Base-by-base conservation (phyloP, 75 land plant species). In the Pinus tabuliformis region DNA sequence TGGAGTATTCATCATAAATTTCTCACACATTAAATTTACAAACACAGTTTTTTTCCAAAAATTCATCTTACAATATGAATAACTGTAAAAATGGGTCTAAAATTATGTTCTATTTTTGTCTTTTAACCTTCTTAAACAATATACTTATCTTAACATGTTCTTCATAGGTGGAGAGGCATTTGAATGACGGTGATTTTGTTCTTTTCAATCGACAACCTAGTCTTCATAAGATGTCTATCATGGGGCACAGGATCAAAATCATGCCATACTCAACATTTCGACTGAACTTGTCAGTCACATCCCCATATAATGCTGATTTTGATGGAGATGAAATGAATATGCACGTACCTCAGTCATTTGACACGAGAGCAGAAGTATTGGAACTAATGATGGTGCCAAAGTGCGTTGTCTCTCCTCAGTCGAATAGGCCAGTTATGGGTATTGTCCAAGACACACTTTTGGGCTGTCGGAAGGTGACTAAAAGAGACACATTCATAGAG, bases 321-420 rank as follows among this genome's bases (percentile, higher is more conserved):
- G 99, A 97, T 87, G 99, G 99, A 33, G 99, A 97, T 88, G 99
- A 97, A 77, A 97, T 97, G 99, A 97, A 97, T 78, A 97, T 97
- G 99, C 99, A 97, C 85, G 99, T 97, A 68, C 99, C 99, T 45
- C 98, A 97, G 82, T 95, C 98, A 56, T 95, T 91, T 86, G 99
- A 97, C 76, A 95, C 99, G 0, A 86, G 98, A 76, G 98, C 99
- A 49, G 99, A 97, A 80, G 96, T 97, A 3, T 76, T 91, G 78
- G 99, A 97, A 76, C 89, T 97, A 13, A 97, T 97, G 99, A 91
- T 97, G 96, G 99, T 97, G 62, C 99, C 99, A 12, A 95, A 97
- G 78, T 97, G 99, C 81, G 91, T 97, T 81, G 99, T 97, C 58
- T 97, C 99, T 6, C 99, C 99, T 65, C 99, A 97, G 76, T 74